Conservation (phyloP, 495 filamentous ascomycete genomes). For the Penicillium longicatenatum region DNA sequence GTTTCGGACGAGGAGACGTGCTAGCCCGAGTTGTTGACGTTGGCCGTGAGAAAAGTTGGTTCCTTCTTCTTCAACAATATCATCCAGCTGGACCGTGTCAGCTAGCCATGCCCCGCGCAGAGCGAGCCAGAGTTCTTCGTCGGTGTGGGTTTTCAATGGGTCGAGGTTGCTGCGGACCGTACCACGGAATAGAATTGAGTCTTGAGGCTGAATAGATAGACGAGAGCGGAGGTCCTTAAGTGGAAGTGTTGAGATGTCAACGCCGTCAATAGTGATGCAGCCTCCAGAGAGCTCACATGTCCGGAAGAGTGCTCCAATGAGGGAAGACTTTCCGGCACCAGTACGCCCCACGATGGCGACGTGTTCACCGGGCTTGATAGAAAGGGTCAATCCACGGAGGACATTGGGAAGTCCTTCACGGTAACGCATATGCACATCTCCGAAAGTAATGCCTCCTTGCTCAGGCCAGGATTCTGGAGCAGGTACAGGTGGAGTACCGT, state of each 20-base stretch:
- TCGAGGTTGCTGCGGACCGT: slow-evolving; percentile 37
- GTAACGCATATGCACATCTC: slow-evolving; percentile 3
- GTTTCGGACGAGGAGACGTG: slow-evolving; percentile 26
- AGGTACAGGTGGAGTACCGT: background rate
- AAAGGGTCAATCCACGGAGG: background rate
- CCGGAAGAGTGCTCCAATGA: slow-evolving; percentile 31
- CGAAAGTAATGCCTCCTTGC: slow-evolving; percentile 6
- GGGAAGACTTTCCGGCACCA: slow-evolving; percentile 37
- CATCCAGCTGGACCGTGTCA: slow-evolving; percentile 20
- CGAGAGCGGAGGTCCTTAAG: slow-evolving; percentile 17
- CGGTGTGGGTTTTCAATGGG: slow-evolving; percentile 20
- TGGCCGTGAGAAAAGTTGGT: slow-evolving; percentile 39
- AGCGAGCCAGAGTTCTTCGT: slow-evolving; percentile 23
- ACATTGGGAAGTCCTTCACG: background rate
- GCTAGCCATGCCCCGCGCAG: slow-evolving; percentile 23
- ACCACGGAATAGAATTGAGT: slow-evolving; percentile 33
- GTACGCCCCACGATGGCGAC: slow-evolving; percentile 25
- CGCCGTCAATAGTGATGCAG: slow-evolving; percentile 10
- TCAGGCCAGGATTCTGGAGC: slow-evolving; percentile 1
- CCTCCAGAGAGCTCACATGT: slow-evolving; percentile 28
- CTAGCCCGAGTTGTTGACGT: slow-evolving; percentile 37
- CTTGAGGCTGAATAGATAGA: slow-evolving; percentile 38
- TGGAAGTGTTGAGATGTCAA: slow-evolving; percentile 11
- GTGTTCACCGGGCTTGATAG: slow-evolving; percentile 7
- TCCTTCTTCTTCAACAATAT: slow-evolving; percentile 15